These are phyloP conservation scores for Candida pini DNA, from an alignment of 805 yeast species.

Conservation along the genomic window DNA sequence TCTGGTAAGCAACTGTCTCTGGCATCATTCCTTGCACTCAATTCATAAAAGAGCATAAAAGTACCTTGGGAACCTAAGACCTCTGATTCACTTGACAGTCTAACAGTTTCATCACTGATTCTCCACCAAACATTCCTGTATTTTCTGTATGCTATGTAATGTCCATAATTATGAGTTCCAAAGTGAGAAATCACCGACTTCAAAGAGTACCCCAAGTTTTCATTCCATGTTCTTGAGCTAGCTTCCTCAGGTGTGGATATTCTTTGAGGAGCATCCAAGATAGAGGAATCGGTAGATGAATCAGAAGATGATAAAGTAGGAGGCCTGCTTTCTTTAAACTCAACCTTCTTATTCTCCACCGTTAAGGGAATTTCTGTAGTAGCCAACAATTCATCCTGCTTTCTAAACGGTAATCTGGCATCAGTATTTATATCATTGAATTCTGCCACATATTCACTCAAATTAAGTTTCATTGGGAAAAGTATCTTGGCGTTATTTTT, in stretches of 20 bases:
- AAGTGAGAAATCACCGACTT: conserved; percentile 88
- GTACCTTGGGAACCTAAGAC: conserved; percentile 81
- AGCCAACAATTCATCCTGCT: conserved; percentile 39
- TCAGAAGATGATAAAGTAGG: neutral
- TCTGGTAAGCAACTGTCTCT: conserved; percentile 30
- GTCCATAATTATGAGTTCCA: conserved; percentile 98
- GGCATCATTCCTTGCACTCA: conserved; percentile 22
- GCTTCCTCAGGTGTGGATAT: conserved; percentile 1
- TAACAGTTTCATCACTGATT: conserved; percentile 84
- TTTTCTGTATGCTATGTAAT: conserved; percentile 83
- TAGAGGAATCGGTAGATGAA: neutral
- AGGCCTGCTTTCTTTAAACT: neutral
- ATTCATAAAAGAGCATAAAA: conserved; percentile 87
- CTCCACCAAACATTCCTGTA: conserved; percentile 91
- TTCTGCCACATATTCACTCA: conserved; percentile 65
- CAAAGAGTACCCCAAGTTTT: conserved; percentile 57
- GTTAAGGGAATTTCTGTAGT: conserved; percentile 8
- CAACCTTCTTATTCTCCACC: neutral
- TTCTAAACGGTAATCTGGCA: conserved; percentile 71
- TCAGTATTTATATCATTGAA: conserved; percentile 69
- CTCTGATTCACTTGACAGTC: conserved; percentile 73
- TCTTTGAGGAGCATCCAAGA: too few species aligned
- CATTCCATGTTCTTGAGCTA: conserved; percentile 12
- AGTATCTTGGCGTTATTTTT: conserved; percentile 81
- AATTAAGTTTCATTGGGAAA: conserved; percentile 65